A percentile compares a stretch with the other conserved stretches of the same genome.
These are phyloP conservation scores for Verticillium isaacii DNA, from an alignment of 2,329 filamentous ascomycete genomes.

Conservation along the genomic window DNA sequence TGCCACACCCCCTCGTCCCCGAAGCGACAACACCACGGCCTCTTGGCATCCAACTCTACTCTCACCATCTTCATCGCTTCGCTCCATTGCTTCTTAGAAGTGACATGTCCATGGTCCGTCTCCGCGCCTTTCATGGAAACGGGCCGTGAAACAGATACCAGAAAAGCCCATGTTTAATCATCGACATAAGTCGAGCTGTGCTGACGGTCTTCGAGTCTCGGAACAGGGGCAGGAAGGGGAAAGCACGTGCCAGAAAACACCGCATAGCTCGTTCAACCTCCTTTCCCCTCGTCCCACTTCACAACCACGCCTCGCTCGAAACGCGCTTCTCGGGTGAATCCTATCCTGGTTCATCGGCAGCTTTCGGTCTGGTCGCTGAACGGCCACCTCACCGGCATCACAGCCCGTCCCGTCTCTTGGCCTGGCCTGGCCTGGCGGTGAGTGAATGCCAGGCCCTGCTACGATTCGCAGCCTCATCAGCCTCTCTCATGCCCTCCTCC, in stretches of 20 bases:
- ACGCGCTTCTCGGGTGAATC: background rate
- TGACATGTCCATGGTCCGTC: background rate
- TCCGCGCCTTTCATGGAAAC: background rate
- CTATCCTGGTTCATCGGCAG: background rate
- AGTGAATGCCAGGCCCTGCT: background rate
- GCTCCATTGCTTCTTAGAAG: background rate
- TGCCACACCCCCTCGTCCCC: background rate
- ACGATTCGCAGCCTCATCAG: background rate
- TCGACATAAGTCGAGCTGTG: background rate
- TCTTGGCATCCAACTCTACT: background rate
- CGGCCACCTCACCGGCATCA: background rate
- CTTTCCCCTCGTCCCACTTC: background rate
- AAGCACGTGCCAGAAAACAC: constrained; percentile 4
- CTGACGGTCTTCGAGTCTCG: background rate
- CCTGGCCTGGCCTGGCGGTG: background rate
- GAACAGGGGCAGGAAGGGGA: background rate
- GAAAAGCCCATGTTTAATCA: background rate
- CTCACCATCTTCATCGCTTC: background rate
- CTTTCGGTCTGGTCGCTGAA: background rate
- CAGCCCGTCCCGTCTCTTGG: background rate
- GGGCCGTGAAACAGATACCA: background rate
- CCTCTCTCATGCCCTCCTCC: background rate
- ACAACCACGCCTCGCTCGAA: background rate
- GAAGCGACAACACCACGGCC: background rate
- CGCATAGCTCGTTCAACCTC: constrained; percentile 1